phyloP scores from a whole-genome alignment of 2,329 filamentous ascomycete genomes.

The Periconia sp. region DNA sequence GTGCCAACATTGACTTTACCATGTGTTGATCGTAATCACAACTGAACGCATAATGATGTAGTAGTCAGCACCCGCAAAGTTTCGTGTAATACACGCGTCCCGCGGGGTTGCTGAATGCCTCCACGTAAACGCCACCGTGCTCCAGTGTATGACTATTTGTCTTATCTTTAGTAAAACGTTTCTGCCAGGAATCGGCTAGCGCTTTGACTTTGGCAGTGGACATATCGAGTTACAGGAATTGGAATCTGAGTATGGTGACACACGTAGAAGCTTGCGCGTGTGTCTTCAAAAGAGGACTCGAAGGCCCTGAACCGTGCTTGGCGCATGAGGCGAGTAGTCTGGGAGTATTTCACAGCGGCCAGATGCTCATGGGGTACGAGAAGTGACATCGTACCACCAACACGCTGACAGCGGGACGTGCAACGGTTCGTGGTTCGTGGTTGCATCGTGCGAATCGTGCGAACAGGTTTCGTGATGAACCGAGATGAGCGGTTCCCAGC shows the following conservation, averaged over 20 bases:
- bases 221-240: constrained; percentile 12
- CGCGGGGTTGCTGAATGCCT: background rate
- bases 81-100: constrained; percentile 15
- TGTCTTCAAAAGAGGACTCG: background rate
- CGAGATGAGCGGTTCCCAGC: no score
- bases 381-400: constrained; percentile 1
- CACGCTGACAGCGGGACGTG: background rate
- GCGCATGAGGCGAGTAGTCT: constrained; percentile 11
- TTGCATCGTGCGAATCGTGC: background rate
- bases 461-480: constrained; percentile 1
- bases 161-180: background rate
- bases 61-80: constrained; percentile 11
- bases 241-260: constrained; percentile 5
- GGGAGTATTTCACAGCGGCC: background rate
- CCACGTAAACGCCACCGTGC: constrained; percentile 10
- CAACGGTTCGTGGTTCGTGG: background rate
- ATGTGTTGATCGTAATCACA: constrained; percentile 34
- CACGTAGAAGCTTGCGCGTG: background rate
- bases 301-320: constrained; percentile 8
- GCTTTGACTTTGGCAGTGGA: no score
- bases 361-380: background rate
- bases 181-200: no score
- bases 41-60: constrained; percentile 14
- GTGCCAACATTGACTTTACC: constrained; percentile 18
- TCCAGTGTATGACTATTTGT: background rate